phyloP scores from a whole-genome alignment of 202 grass and related monocot species.

The Dendrocalamus latiflorus region DNA sequence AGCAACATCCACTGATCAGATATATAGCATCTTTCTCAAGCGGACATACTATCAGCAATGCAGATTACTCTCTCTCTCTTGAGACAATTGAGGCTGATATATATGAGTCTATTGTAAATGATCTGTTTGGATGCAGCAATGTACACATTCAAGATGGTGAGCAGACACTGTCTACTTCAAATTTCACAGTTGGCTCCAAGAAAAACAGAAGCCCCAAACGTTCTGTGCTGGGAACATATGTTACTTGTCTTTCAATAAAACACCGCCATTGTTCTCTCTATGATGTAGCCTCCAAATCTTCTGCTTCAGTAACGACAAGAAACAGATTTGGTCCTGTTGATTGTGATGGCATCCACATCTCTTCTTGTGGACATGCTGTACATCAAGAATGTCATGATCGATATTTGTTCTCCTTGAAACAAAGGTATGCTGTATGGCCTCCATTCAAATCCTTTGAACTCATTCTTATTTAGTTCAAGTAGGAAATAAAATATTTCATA shows the following conservation, averaged over 20 bases:
- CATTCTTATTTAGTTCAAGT: slow-evolving; percentile 1
- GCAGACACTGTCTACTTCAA: slow-evolving; percentile 23
- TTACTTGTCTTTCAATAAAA: slow-evolving; percentile 66
- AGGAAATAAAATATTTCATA: neutral
- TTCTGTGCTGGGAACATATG: slow-evolving; percentile 75
- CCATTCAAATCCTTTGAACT: neutral
- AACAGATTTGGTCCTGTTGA: slow-evolving; percentile 69
- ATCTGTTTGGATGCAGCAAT: slow-evolving; percentile 37
- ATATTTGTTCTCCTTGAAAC: slow-evolving; percentile 94
- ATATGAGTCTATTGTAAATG: slow-evolving; percentile 44
- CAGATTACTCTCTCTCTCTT: slow-evolving; percentile 38
- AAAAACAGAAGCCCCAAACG: slow-evolving; percentile 50
- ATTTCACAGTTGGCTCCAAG: slow-evolving; percentile 34
- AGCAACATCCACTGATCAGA: slow-evolving; percentile 55
- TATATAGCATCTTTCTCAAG: slow-evolving; percentile 46
- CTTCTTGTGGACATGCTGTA: slow-evolving; percentile 94
- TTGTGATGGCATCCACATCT: slow-evolving; percentile 95
- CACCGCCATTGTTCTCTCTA: slow-evolving; percentile 39
- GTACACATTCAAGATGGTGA: slow-evolving; percentile 32
- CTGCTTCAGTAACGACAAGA: slow-evolving; percentile 26
- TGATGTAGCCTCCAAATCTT: slow-evolving; percentile 40
- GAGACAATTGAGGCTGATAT: slow-evolving; percentile 65
- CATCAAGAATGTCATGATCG: slow-evolving; percentile 96
- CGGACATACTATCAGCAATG: slow-evolving; percentile 21
- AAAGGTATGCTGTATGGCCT: slow-evolving; percentile 52